phyloP scores from a whole-genome alignment of 139 green algal genomes.

The Micromonas pusilla region DNA sequence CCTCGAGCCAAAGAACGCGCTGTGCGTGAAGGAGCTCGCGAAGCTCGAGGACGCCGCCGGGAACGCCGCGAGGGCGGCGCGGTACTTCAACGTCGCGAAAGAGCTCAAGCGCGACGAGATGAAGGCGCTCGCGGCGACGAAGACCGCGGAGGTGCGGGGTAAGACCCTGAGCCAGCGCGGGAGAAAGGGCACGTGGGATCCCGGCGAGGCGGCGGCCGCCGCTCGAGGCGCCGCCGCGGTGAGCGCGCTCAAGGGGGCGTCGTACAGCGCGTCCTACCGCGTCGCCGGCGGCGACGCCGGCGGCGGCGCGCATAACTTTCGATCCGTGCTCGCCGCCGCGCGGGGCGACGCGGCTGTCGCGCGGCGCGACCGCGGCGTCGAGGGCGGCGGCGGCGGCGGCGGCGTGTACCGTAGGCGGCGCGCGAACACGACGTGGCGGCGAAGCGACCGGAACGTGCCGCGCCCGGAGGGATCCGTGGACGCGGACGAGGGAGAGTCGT shows the following conservation, averaged over 20 bases:
- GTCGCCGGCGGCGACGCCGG: not conserved
- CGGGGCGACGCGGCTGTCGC: not conserved
- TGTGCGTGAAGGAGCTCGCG: not conserved
- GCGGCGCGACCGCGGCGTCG: not conserved
- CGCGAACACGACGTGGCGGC: too few species aligned
- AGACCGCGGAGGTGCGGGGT: too few species aligned
- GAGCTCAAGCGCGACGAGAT: not conserved
- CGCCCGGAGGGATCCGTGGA: too few species aligned
- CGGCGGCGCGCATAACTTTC: not conserved
- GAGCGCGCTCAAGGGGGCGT: not conserved
- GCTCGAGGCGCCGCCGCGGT: not conserved
- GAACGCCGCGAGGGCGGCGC: not conserved
- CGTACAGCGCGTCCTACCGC: not conserved
- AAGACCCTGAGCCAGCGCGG: too few species aligned
- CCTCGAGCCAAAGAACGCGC: not conserved
- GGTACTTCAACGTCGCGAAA: not conserved
- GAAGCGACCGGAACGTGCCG: too few species aligned
- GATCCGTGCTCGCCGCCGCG: not conserved
- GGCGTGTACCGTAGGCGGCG: too few species aligned
- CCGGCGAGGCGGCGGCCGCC: not conserved
- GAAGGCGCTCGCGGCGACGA: not conserved
- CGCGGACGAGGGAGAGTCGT: too few species aligned
- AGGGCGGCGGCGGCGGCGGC: too few species aligned
- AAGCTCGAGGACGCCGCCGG: conserved; percentile 1
- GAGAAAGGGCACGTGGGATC: not conserved